Evolutionary conservation across 305 asterid species (phyloP).

Genomic region (Solanum hybrid): DNA sequence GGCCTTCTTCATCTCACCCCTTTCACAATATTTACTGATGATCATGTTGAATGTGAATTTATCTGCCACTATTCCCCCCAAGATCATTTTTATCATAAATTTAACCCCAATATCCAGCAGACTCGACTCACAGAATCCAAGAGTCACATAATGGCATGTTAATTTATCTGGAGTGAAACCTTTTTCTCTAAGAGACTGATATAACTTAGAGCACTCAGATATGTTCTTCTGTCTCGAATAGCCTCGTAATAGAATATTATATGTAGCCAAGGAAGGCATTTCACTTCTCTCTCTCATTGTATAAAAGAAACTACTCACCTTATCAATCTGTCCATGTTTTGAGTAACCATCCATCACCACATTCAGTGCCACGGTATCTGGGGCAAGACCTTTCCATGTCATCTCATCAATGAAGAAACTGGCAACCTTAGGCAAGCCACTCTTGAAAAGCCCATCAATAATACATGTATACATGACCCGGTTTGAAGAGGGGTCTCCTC

Average conservation of each 20-base stretch:
- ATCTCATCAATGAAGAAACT: slow-evolving; percentile 46
- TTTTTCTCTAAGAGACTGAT: slow-evolving; percentile 35
- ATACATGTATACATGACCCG: slow-evolving; percentile 58
- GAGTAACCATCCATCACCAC: slow-evolving; percentile 64
- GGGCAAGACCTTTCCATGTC: slow-evolving; percentile 28
- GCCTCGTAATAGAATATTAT: slow-evolving; percentile 68
- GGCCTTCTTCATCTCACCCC: slow-evolving; percentile 54
- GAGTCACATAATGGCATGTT: slow-evolving; percentile 56
- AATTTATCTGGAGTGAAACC: slow-evolving; percentile 58
- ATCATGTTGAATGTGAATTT: slow-evolving; percentile 53
- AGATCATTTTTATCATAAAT: slow-evolving; percentile 53
- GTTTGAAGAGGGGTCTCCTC: slow-evolving; percentile 34
- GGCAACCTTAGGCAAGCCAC: slow-evolving; percentile 57
- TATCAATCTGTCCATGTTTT: slow-evolving; percentile 40
- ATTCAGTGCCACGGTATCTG: slow-evolving; percentile 55
- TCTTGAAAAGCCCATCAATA: slow-evolving; percentile 56
- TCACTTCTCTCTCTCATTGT: slow-evolving; percentile 26
- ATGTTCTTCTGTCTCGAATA: slow-evolving; percentile 38
- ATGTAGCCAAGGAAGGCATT: slow-evolving; percentile 54
- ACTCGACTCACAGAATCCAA: slow-evolving; percentile 48
- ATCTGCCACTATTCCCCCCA: slow-evolving; percentile 44
- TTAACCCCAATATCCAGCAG: slow-evolving; percentile 61
- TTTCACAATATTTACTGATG: slow-evolving; percentile 36
- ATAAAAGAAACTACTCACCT: slow-evolving; percentile 28
- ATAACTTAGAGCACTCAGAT: slow-evolving; percentile 38